Conservation (phyloP, 2,329 filamentous ascomycete species). For the Alternaria sp. region DNA sequence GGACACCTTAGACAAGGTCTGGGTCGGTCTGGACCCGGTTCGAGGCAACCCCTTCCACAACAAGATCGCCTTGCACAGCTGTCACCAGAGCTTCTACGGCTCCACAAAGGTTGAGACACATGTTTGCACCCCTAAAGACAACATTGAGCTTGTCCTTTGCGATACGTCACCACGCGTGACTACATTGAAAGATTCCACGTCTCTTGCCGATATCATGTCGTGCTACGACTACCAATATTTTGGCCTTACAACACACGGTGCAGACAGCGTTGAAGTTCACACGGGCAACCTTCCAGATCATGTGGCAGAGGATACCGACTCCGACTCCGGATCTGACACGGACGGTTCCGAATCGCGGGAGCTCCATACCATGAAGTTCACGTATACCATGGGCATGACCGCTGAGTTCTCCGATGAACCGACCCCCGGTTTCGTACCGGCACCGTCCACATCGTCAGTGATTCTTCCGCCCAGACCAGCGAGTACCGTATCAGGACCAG, state of each 20-base stretch:
- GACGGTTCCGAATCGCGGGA: not conserved
- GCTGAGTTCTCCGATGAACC: not conserved
- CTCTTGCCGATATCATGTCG: slow-evolving; percentile 14
- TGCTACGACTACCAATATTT: slow-evolving; percentile 16
- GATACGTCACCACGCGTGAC: slow-evolving; percentile 17
- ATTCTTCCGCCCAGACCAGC: not conserved
- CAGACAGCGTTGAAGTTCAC: not conserved
- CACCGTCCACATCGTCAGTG: not conserved
- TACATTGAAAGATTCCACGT: slow-evolving; percentile 6
- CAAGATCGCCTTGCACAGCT: slow-evolving; percentile 26
- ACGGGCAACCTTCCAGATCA: not conserved
- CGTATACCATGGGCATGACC: not conserved
- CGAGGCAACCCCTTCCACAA: slow-evolving; percentile 20
- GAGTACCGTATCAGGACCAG: not conserved
- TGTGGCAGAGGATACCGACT: not conserved
- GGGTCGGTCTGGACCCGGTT: slow-evolving; percentile 23
- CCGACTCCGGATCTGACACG: not conserved
- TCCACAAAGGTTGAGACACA: slow-evolving; percentile 16
- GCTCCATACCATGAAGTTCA: not conserved
- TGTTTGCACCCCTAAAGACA: slow-evolving; percentile 25
- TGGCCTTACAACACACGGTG: not conserved
- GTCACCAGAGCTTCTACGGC: slow-evolving; percentile 13
- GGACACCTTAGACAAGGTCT: slow-evolving; percentile 21
- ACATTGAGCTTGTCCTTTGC: slow-evolving; percentile 36
- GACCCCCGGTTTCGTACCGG: not conserved